phyloP scores from a whole-genome alignment of 345 rosid genomes.

The Sisymbrium irio region DNA sequence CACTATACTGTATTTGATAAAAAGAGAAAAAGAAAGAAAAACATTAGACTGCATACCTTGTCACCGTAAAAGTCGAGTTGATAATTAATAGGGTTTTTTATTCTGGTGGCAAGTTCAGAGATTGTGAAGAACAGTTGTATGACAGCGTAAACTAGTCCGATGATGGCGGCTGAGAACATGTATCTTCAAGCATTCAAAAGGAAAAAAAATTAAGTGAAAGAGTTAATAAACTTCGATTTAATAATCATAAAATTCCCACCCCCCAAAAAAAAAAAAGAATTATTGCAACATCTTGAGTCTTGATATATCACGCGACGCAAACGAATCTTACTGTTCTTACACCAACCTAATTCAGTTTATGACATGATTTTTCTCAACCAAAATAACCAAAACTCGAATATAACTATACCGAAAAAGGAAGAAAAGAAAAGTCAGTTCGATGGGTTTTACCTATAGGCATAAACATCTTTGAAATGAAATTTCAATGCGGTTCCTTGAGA shows the following conservation, averaged over 20 bases:
- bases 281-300: background rate
- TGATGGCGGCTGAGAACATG: constrained; percentile 30
- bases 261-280: too few relatives aligned
- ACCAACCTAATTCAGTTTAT: background rate
- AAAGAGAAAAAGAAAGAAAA: too few relatives aligned
- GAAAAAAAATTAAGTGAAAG: background rate
- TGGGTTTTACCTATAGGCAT: constrained; percentile 34
- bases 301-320: background rate
- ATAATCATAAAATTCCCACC: too few relatives aligned
- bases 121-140: constrained; percentile 34
- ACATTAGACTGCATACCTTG: constrained; percentile 34
- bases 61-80: constrained; percentile 42
- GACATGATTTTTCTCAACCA: background rate
- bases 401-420: background rate
- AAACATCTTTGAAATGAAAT: constrained; percentile 37
- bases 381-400: background rate
- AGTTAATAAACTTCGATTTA: background rate
- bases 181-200: constrained; percentile 25
- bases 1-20: too few relatives aligned
- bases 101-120: constrained; percentile 32
- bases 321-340: background rate
- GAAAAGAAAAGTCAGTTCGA: background rate
- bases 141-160: constrained; percentile 35
- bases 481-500: background rate
- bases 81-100: constrained; percentile 21